phyloP scores from a whole-genome alignment of 2,329 filamentous ascomycete genomes.

The Penicillium sp. region DNA sequence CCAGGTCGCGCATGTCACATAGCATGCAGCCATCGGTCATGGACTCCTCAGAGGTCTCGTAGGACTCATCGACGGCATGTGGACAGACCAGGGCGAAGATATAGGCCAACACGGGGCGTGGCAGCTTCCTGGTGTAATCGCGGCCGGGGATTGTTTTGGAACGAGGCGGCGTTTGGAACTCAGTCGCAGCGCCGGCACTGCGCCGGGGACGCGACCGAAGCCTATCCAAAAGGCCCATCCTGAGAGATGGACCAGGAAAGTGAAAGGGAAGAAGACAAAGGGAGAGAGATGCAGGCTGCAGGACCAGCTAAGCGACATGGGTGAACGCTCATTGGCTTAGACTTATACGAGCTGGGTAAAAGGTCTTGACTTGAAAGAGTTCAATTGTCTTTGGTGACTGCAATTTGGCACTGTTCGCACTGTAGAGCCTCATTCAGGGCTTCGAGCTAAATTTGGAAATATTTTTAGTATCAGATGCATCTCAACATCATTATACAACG shows the following conservation, averaged over 20 bases:
- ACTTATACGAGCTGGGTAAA: too few species aligned
- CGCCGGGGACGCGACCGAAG: conserved; percentile 28
- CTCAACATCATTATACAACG: background rate
- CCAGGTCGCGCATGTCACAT: conserved; percentile 84
- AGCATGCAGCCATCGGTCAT: conserved; percentile 81
- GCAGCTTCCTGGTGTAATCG: conserved; percentile 52
- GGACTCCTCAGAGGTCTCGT: conserved; percentile 77
- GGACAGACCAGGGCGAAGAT: conserved; percentile 83
- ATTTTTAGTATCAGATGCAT: background rate
- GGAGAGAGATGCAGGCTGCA: conserved; percentile 1
- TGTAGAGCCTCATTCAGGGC: conserved; percentile 25
- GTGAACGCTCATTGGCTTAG: conserved; percentile 1
- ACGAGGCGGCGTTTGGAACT: conserved; percentile 18
- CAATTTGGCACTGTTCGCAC: conserved; percentile 22
- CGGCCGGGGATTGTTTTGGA: conserved; percentile 15
- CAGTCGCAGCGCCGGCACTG: conserved; percentile 26
- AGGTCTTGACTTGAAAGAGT: too few species aligned
- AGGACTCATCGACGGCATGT: conserved; percentile 69
- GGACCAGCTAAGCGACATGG: conserved; percentile 1
- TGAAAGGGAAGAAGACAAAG: background rate
- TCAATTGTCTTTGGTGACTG: conserved; percentile 12
- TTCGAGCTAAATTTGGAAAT: background rate
- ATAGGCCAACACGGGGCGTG: conserved; percentile 62
- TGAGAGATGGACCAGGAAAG: conserved; percentile 3
- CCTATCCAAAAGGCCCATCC: conserved; percentile 32